Evolutionary conservation across 2,329 filamentous ascomycete genomes (phyloP), one percentile per base, ranked within the genome.

Genomic region (Cercospora sp.): DNA sequence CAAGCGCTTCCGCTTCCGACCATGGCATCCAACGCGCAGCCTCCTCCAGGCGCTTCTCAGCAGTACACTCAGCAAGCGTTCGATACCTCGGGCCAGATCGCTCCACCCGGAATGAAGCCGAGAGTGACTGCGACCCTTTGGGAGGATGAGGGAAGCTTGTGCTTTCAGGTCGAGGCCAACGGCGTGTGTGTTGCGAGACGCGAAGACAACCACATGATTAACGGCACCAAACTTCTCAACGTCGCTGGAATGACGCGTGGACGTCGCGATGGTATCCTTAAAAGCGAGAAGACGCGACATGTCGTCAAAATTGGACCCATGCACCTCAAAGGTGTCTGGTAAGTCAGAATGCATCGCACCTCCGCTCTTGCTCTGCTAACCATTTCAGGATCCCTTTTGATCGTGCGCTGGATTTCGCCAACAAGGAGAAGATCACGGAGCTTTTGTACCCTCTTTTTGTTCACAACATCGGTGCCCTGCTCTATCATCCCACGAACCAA

Each of bases 181-280:
- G 94, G 94, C 59, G 94, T 99, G 63, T 99, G 95, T 79, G 95
- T 98, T 66, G 94, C 94, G 63, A 88, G 95, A 73, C 87, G 95
- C 78, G 94, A 98, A 87, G 94, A 97, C 76, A 98, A 97, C 81
- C 93, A 97, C 82, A 97, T 99, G 92, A 97, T 99, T 80, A 99
- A 98, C 76, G 95, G 95, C 18, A 99, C 95, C 0, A 99, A 98
- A 80, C 84, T 99, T 66, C 83, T 98, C 67, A 99, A 99, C 73
- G 95, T 99, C 63, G 95, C 95, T 61, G 94, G 95, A 12, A 99
- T 99, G 95, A 99, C 95, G 13, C 88, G 95, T 79, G 95, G 95
- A 65, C 90, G 95, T 72, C 88, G 95, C 76, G 95, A 99, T 77
- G 95, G 95, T 59, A 98, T 99, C 73, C 82, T 99, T 67, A 99